Evolutionary conservation across 805 yeast genomes (phyloP).

Genomic region (Metschnikowia borealis): DNA sequence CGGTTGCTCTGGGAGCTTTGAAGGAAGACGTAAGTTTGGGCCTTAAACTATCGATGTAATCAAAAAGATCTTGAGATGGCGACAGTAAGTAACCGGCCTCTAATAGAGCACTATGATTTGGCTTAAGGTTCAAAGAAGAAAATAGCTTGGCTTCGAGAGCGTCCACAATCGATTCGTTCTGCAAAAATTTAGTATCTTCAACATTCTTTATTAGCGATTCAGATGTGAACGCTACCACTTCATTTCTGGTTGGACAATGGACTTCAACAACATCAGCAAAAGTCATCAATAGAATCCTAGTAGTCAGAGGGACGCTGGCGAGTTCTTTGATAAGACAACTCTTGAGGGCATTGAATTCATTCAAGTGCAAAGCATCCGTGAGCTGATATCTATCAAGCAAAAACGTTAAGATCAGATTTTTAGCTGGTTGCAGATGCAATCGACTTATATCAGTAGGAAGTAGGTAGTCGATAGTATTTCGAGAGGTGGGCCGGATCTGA

Average conservation of each 20-base stretch:
- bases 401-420: slow-evolving; percentile 15
- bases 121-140: background rate
- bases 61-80: slow-evolving; percentile 8
- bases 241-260: slow-evolving; percentile 12
- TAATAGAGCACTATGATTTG: background rate
- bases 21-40: slow-evolving; percentile 25
- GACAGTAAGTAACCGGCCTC: slow-evolving; percentile 5
- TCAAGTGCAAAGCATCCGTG: slow-evolving; percentile 17
- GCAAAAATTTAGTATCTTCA: background rate
- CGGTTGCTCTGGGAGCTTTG: slow-evolving; percentile 34
- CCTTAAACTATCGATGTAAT: slow-evolving; percentile 12
- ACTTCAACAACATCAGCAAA: slow-evolving; percentile 26
- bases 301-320: slow-evolving; percentile 14
- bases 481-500: slow-evolving; percentile 22
- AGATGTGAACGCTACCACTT: background rate
- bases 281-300: slow-evolving; percentile 24
- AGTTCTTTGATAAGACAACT: slow-evolving; percentile 13
- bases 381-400: slow-evolving; percentile 32
- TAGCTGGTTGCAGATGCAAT: slow-evolving; percentile 8
- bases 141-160: slow-evolving; percentile 8
- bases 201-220: background rate
- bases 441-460: slow-evolving; percentile 27
- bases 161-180: slow-evolving; percentile 4
- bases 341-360: slow-evolving; percentile 14
- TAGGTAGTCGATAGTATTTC: slow-evolving; percentile 28